phyloP scores from a whole-genome alignment of 2,329 filamentous ascomycete species.

The Hypoxylon sp. region DNA sequence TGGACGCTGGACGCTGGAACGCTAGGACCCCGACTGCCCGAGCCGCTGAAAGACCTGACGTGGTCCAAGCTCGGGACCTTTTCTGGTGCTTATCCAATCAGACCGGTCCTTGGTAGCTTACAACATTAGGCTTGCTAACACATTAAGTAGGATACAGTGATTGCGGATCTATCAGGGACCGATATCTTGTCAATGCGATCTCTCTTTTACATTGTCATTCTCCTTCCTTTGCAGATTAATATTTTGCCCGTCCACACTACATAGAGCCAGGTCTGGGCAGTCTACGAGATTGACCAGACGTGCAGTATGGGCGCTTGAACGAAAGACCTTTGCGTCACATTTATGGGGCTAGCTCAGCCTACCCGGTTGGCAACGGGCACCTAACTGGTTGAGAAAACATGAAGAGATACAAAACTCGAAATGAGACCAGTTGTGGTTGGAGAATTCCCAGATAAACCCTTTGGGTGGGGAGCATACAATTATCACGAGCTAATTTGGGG shows the following conservation, averaged over 20 bases:
- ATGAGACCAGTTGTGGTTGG: constrained; percentile 31
- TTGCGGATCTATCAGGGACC: constrained; percentile 30
- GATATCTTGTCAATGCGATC: constrained; percentile 27
- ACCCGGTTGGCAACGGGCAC: background rate
- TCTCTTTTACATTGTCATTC: constrained; percentile 1
- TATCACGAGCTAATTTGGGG: constrained; percentile 36
- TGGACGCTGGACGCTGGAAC: background rate
- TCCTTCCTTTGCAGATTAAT: background rate
- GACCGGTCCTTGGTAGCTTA: constrained; percentile 11
- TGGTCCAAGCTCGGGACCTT: constrained; percentile 24
- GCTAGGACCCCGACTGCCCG: background rate
- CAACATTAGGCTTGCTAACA: too few species aligned
- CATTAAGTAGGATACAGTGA: constrained; percentile 33
- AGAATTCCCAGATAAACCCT: constrained; percentile 14
- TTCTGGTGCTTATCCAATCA: constrained; percentile 17
- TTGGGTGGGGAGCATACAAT: constrained; percentile 19
- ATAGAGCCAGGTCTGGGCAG: background rate
- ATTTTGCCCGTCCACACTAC: background rate
- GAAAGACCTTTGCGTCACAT: constrained; percentile 33
- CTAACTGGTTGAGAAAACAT: constrained; percentile 13
- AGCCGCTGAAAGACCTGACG: constrained; percentile 21
- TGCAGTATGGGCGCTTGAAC: background rate
- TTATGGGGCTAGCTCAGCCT: constrained; percentile 28
- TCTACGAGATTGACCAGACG: background rate
- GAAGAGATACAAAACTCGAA: constrained; percentile 14